Evolutionary conservation across 176 grass and related monocot genomes (phyloP).

Genomic region (Dactylis glomerata): DNA sequence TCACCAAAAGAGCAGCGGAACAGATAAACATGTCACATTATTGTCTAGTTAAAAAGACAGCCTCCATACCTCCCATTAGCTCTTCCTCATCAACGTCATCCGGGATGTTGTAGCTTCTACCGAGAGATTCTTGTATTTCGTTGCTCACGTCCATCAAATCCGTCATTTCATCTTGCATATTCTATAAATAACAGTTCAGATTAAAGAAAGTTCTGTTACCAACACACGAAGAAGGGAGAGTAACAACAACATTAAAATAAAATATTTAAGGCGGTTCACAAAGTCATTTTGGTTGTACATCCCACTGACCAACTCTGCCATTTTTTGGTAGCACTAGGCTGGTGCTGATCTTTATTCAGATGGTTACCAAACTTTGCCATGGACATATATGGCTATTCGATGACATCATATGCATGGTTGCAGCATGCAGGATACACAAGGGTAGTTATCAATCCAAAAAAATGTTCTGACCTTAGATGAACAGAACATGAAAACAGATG

Average conservation of each 20-base stretch:
- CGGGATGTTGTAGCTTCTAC: constrained; percentile 90
- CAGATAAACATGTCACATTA: neutral
- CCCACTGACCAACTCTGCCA: neutral
- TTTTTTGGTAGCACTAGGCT: neutral
- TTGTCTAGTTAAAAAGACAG: constrained; percentile 1
- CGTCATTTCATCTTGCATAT: constrained; percentile 99
- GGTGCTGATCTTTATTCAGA: neutral
- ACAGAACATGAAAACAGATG: neutral
- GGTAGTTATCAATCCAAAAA: neutral
- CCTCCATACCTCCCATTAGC: constrained; percentile 79
- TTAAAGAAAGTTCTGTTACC: neutral
- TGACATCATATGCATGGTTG: neutral
- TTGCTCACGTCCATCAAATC: constrained; percentile 91
- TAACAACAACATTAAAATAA: neutral
- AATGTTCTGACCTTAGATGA: neutral
- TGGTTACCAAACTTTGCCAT: neutral
- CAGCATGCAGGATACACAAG: neutral
- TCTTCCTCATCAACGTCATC: constrained; percentile 97
- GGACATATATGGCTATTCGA: neutral
- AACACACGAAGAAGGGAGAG: neutral
- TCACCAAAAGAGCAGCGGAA: neutral
- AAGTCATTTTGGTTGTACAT: neutral
- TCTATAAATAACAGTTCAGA: constrained; percentile 36
- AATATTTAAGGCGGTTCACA: neutral
- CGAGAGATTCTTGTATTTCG: constrained; percentile 94